phyloP scores from a whole-genome alignment of 805 yeast species.

The Lipomyces yamadae region DNA sequence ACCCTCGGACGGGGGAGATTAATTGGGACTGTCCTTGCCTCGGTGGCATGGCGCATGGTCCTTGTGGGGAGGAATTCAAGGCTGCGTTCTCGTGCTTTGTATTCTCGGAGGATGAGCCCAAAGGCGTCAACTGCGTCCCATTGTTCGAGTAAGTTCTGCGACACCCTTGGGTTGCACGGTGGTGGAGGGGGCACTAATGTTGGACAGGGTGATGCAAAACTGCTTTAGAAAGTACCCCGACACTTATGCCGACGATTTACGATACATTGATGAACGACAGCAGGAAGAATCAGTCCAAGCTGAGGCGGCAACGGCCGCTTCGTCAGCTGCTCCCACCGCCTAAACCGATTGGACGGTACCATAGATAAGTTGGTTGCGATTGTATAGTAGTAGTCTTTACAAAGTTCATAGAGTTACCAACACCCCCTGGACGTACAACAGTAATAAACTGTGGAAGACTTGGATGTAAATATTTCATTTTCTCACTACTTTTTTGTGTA shows the following conservation, averaged over 20 bases:
- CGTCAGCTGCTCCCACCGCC: neutral
- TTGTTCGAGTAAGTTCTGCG: slow-evolving; percentile 60
- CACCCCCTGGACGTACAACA: neutral
- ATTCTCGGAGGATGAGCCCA: slow-evolving; percentile 91
- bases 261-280: slow-evolving; percentile 35
- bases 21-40: slow-evolving; percentile 99
- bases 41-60: slow-evolving; percentile 99
- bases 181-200: neutral
- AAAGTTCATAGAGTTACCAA: neutral
- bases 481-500: neutral
- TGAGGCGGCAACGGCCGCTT: neutral
- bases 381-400: neutral
- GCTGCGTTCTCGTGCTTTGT: slow-evolving; percentile 95
- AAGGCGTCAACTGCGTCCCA: slow-evolving; percentile 93
- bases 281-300: slow-evolving; percentile 3
- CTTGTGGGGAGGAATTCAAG: slow-evolving; percentile 95
- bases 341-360: neutral
- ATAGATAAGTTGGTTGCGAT: neutral
- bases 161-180: no score
- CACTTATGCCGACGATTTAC: slow-evolving; percentile 84
- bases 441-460: neutral
- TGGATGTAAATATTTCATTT: neutral
- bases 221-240: slow-evolving; percentile 95
- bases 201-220: slow-evolving; percentile 71
- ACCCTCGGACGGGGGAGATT: slow-evolving; percentile 97